Evolutionary conservation across 2,329 filamentous ascomycete genomes (phyloP).

Genomic region (Aspergillus sp.): DNA sequence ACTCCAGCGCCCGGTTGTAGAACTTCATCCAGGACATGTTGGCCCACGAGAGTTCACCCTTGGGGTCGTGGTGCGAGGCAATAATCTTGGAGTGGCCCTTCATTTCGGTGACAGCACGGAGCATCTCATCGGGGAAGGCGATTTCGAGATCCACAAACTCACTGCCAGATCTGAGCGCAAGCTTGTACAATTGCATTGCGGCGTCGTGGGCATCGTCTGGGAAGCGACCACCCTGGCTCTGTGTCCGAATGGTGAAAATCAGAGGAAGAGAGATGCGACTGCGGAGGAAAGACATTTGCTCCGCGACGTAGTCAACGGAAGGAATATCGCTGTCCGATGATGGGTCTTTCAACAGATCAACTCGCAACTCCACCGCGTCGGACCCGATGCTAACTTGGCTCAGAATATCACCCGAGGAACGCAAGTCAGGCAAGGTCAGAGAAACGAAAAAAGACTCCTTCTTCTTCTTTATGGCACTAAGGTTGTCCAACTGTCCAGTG

Average conservation of each 20-base stretch:
- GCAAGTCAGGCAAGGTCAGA: slow-evolving; percentile 71
- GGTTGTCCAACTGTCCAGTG: slow-evolving; percentile 51
- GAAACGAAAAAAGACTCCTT: slow-evolving; percentile 85
- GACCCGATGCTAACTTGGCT: slow-evolving; percentile 71
- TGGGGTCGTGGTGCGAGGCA: slow-evolving; percentile 88
- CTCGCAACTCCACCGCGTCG: slow-evolving; percentile 89
- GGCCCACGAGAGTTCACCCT: slow-evolving; percentile 72
- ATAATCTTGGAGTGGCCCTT: slow-evolving; percentile 77
- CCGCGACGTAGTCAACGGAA: slow-evolving; percentile 66
- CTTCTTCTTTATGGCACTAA: slow-evolving; percentile 57
- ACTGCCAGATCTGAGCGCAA: slow-evolving; percentile 73
- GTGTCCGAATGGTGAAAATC: slow-evolving; percentile 85
- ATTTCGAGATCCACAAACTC: slow-evolving; percentile 95
- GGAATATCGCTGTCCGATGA: slow-evolving; percentile 52
- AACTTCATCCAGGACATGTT: slow-evolving; percentile 87
- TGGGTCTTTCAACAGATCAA: slow-evolving; percentile 77
- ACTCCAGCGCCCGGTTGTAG: slow-evolving; percentile 84
- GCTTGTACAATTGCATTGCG: slow-evolving; percentile 66
- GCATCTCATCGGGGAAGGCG: slow-evolving; percentile 68
- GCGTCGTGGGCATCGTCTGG: slow-evolving; percentile 68
- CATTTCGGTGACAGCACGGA: slow-evolving; percentile 60
- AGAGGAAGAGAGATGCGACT: slow-evolving; percentile 67
- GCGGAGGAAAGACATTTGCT: slow-evolving; percentile 74
- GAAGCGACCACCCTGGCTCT: slow-evolving; percentile 80
- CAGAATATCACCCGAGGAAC: slow-evolving; percentile 57